Conservation (phyloP, 148 eudicot species). For the Nepenthes gracilis region DNA sequence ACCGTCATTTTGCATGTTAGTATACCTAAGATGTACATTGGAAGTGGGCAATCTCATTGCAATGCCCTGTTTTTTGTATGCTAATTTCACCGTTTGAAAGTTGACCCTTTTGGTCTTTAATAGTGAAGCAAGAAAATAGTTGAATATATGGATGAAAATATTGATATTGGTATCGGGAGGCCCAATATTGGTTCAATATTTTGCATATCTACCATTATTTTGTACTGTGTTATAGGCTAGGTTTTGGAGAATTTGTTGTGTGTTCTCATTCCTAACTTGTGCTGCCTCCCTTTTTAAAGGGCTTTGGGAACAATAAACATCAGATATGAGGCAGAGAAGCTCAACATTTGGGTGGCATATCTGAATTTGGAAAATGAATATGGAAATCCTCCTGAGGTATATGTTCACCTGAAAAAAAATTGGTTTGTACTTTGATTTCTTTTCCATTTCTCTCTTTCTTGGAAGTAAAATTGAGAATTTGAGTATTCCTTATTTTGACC, state of each 20-base stretch:
- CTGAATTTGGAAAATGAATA: constrained; percentile 83
- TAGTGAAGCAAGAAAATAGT: no score
- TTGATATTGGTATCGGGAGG: no score
- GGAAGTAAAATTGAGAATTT: not conserved
- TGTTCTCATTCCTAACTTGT: not conserved
- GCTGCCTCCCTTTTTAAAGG: constrained; percentile 25
- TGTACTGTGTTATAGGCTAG: no score
- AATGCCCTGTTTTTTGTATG: no score
- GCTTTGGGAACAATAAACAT: constrained; percentile 81
- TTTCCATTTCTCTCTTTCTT: not conserved
- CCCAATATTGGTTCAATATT: no score
- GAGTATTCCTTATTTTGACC: not conserved
- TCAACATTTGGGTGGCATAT: constrained; percentile 86
- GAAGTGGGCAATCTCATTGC: no score
- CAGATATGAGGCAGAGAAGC: constrained; percentile 75
- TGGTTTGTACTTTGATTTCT: not conserved
- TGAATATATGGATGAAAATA: no score
- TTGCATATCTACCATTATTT: no score
- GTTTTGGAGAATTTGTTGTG: not conserved
- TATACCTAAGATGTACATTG: no score
- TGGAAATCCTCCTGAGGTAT: constrained; percentile 79
- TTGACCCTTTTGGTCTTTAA: no score
- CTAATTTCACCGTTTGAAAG: no score
- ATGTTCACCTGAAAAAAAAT: not conserved
- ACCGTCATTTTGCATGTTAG: no score